These are phyloP conservation scores for Knoxia roxburghii DNA, from an alignment of 257 asterid genomes.

Conservation along the genomic window DNA sequence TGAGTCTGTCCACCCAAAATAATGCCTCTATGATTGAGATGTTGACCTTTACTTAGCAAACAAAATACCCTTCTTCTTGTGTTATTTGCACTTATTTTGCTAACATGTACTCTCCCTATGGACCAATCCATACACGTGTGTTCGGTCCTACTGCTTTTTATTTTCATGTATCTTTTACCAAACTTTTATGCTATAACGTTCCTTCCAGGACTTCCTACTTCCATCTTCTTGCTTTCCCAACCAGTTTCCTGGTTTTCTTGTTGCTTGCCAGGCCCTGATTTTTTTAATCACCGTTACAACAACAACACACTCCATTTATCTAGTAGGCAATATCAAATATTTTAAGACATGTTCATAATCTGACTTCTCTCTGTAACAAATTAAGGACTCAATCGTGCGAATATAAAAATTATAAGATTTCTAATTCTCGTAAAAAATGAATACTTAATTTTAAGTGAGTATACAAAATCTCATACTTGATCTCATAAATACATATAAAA, in stretches of 20 bases:
- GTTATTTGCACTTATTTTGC: too few species aligned
- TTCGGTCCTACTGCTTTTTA: constrained; percentile 18
- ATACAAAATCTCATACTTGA: too few species aligned
- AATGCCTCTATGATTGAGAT: constrained; percentile 65
- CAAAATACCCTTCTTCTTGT: constrained; percentile 26
- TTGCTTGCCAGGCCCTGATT: not conserved
- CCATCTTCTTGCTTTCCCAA: not conserved
- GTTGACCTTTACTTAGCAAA: constrained; percentile 45
- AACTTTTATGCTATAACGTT: constrained; percentile 8
- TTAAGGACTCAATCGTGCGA: too few species aligned
- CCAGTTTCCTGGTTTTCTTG: constrained; percentile 1
- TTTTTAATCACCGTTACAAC: not conserved
- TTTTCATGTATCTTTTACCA: constrained; percentile 5
- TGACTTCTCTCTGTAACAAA: too few species aligned
- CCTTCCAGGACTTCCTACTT: not conserved
- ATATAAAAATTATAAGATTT: too few species aligned
- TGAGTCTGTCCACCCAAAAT: constrained; percentile 44
- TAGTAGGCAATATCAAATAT: too few species aligned
- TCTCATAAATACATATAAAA: too few species aligned
- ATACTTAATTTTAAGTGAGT: too few species aligned
- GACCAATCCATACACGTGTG: constrained; percentile 43
- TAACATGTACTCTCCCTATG: constrained; percentile 29
- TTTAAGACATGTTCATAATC: too few species aligned
- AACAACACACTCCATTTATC: too few species aligned
- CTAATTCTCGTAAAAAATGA: too few species aligned